Percentiles rank a stretch among this genome's conserved stretches.
Evolutionary conservation across 148 eudicot species (phyloP).

Genomic region (Mesembryanthemum crystallinum): DNA sequence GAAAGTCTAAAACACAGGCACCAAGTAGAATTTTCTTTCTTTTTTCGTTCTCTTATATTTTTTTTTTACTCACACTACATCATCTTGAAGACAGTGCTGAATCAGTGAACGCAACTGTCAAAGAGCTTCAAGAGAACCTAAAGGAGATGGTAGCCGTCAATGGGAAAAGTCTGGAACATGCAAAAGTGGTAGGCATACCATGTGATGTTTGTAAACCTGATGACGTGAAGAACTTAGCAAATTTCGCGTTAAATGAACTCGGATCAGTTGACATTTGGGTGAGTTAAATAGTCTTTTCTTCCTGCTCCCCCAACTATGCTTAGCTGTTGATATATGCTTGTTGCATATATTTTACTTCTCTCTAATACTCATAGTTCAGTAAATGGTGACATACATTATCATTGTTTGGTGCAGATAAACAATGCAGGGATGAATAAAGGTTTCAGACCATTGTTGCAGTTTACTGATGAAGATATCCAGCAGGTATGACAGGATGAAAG

Average conservation of each 20-base stretch:
- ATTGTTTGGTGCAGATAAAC: constrained; percentile 57
- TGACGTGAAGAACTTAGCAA: constrained; percentile 67
- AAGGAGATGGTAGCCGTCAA: constrained; percentile 48
- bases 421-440: constrained; percentile 99
- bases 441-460: constrained; percentile 93
- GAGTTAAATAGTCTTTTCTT: constrained; percentile 27
- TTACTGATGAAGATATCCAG: constrained; percentile 79
- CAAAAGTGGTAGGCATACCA: constrained; percentile 84
- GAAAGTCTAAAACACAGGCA: too few relatives aligned
- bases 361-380: neutral
- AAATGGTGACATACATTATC: neutral
- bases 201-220: constrained; percentile 89
- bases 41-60: neutral
- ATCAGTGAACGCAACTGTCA: constrained; percentile 75
- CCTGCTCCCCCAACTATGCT: too few relatives aligned
- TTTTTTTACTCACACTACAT: constrained; percentile 23
- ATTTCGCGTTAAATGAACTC: constrained; percentile 69
- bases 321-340: neutral
- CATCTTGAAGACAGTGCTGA: constrained; percentile 55
- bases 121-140: constrained; percentile 81
- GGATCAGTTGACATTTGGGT: constrained; percentile 97
- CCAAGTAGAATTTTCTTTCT: neutral
- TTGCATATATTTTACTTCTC: neutral
- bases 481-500: constrained; percentile 47
- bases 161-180: constrained; percentile 45